Evolutionary conservation across 225 moss, liverwort and hornwort genomes (phyloP), one percentile per base, ranked within the genome.

Genomic region (Lunularia cruciata): DNA sequence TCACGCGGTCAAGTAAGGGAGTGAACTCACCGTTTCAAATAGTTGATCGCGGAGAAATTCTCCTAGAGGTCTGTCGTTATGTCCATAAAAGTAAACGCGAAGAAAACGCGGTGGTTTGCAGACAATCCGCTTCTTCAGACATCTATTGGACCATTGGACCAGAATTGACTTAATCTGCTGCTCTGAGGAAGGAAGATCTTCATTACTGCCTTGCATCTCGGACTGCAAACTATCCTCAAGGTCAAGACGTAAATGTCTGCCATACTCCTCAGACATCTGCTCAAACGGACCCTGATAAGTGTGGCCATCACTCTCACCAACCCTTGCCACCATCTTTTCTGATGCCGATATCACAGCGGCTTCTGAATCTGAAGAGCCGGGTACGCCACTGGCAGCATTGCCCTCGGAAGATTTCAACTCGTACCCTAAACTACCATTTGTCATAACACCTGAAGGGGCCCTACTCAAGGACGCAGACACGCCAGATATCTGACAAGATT

Each of bases 121-220:
- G 39, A 86, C 79, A 60, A 82, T 78, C 65, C 89, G 86, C 80
- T 90, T 92, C 23, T 80, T 82, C 39, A 92, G 73, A 69, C 90
- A 92, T 27, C 87, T 92, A 65, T 81, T 92, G 48, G 95, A 90
- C 23, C 90, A 65, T 22, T 88, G 90, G 71, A 95, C 84, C 78
- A 92, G 73, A 52, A 95, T 95, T 77, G 86, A 83, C 57, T 38
- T 57, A 40, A 38, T 69, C 71, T 86, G 85, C 73, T 87, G 88
- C 73, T 92, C 88, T 57, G 90, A 83, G 11, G 87, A 72, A 66
- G 88, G 89, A 63, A 88, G 86, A 43, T 84, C 92, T 63, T 95
- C 88, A 64, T 86, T 84, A 64, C 63, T 69, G 3, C 48, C 54
- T 34, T 76, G 65, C 73, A 64, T 42, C 3, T 77, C 77, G 38